Evolutionary conservation across 1,139 yeast genomes (phyloP).

Genomic region (Nakaseomyces nivariensis): DNA sequence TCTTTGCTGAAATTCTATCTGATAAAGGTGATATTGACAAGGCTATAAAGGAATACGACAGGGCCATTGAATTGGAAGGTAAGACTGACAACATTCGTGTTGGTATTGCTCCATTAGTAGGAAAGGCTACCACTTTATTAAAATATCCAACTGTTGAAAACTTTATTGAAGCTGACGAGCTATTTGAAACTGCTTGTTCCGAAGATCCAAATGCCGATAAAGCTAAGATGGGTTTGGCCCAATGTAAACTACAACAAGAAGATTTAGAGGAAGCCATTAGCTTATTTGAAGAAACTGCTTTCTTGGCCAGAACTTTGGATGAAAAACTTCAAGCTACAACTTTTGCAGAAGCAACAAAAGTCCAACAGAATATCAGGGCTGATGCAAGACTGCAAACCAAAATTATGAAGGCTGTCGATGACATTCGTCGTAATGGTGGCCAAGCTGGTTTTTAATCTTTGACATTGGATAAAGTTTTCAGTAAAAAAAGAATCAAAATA

Average conservation of each 20-base stretch:
- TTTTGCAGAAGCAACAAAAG: slow-evolving; percentile 83
- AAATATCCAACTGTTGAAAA: slow-evolving; percentile 45
- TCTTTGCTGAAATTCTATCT: slow-evolving; percentile 86
- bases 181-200: slow-evolving; percentile 68
- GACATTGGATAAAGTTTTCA: not conserved
- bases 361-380: slow-evolving; percentile 61
- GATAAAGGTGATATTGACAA: slow-evolving; percentile 65
- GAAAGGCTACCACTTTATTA: slow-evolving; percentile 71
- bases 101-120: slow-evolving; percentile 84
- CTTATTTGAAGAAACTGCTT: slow-evolving; percentile 74
- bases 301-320: slow-evolving; percentile 69
- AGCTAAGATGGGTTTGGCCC: slow-evolving; percentile 85
- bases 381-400: slow-evolving; percentile 49
- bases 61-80: slow-evolving; percentile 72
- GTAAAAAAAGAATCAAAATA: not conserved
- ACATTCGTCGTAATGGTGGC: slow-evolving; percentile 16
- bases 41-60: slow-evolving; percentile 79
- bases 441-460: slow-evolving; percentile 12
- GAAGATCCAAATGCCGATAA: slow-evolving; percentile 83
- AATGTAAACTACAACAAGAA: slow-evolving; percentile 76
- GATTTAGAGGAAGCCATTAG: slow-evolving; percentile 72
- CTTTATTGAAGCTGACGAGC: slow-evolving; percentile 52
- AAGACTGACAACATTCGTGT: slow-evolving; percentile 40
- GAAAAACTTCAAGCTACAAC: slow-evolving; percentile 90
- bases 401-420: slow-evolving; percentile 36